A percentile compares a stretch with the other conserved stretches of the same genome.
phyloP scores from a whole-genome alignment of 2,329 filamentous ascomycete species.

The Fusarium sterilihyphosum region DNA sequence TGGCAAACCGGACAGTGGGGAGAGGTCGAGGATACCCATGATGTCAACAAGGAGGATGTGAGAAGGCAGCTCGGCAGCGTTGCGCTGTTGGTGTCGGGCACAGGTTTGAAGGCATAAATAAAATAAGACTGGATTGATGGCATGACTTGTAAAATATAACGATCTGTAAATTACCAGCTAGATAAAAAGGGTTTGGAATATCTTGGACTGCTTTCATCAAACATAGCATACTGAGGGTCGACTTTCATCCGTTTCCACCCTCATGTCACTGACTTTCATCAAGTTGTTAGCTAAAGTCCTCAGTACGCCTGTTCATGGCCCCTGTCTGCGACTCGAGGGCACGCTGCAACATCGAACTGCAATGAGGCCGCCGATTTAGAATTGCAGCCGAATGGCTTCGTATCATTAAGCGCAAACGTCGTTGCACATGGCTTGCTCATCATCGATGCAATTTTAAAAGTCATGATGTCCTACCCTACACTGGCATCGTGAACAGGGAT shows the following conservation, averaged over 20 bases:
- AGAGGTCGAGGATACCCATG: constrained; percentile 97
- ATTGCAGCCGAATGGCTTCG: not conserved
- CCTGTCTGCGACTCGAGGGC: rapidly evolving
- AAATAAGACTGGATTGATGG: not conserved
- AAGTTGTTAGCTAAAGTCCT: not conserved
- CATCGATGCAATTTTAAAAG: not conserved
- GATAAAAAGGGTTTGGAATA: not conserved
- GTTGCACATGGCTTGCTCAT: not conserved
- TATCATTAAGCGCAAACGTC: not conserved
- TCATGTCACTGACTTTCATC: not conserved
- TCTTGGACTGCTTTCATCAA: too few relatives aligned
- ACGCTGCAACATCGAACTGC: not conserved
- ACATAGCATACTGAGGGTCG: too few relatives aligned
- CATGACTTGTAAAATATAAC: constrained; percentile 28
- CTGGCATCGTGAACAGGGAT: not conserved
- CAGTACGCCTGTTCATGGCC: too few relatives aligned
- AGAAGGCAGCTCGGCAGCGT: constrained; percentile 88
- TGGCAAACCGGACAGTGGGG: constrained; percentile 95
- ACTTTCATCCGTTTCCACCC: rapidly evolving
- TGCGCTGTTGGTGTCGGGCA: constrained; percentile 79
- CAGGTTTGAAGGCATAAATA: constrained; percentile 38
- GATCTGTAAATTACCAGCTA: constrained; percentile 25
- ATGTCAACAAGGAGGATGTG: constrained; percentile 92
- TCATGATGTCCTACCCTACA: constrained; percentile 7
- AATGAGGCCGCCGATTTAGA: not conserved